Evolutionary conservation across 495 filamentous ascomycete species (phyloP).

Genomic region (Daldinia decipiens): DNA sequence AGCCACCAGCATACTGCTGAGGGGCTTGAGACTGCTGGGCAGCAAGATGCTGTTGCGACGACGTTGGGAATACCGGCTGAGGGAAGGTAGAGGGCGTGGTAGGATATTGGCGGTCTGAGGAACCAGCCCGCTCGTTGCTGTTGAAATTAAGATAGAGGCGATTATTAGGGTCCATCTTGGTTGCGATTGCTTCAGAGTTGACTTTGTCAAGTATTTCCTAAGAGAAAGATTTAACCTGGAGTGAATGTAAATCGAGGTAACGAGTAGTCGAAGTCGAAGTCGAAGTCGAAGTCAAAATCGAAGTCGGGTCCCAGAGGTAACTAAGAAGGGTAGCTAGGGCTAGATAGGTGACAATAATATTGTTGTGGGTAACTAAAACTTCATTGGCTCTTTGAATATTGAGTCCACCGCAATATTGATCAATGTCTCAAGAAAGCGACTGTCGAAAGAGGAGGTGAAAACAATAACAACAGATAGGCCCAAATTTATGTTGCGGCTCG

Average conservation of each 20-base stretch:
- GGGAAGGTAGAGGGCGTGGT: slow-evolving; percentile 97
- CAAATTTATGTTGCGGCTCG: slow-evolving; percentile 23
- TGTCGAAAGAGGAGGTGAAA: not conserved
- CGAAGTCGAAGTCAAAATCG: too few relatives aligned
- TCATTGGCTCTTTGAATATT: slow-evolving; percentile 1
- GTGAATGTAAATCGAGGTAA: not conserved
- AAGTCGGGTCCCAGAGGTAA: not conserved
- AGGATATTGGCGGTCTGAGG: slow-evolving; percentile 86
- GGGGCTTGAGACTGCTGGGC: slow-evolving; percentile 57
- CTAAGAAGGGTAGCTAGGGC: not conserved
- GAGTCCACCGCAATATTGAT: not conserved
- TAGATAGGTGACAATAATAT: not conserved
- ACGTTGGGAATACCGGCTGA: slow-evolving; percentile 78
- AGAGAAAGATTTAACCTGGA: not conserved
- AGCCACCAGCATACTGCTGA: slow-evolving; percentile 58
- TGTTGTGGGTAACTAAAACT: slow-evolving; percentile 5
- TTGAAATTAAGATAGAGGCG: slow-evolving; percentile 79
- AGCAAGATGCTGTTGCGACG: slow-evolving; percentile 59
- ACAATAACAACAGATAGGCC: not conserved
- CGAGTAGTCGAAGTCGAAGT: not conserved
- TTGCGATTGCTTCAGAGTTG: not conserved
- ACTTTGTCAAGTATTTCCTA: not conserved
- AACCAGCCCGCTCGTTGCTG: slow-evolving; percentile 71
- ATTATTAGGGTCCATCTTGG: slow-evolving; percentile 64
- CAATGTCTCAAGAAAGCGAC: slow-evolving; percentile 8